These are phyloP conservation scores for Boletus bicolor DNA, from an alignment of 768 basidiomycete species.

Conservation along the genomic window DNA sequence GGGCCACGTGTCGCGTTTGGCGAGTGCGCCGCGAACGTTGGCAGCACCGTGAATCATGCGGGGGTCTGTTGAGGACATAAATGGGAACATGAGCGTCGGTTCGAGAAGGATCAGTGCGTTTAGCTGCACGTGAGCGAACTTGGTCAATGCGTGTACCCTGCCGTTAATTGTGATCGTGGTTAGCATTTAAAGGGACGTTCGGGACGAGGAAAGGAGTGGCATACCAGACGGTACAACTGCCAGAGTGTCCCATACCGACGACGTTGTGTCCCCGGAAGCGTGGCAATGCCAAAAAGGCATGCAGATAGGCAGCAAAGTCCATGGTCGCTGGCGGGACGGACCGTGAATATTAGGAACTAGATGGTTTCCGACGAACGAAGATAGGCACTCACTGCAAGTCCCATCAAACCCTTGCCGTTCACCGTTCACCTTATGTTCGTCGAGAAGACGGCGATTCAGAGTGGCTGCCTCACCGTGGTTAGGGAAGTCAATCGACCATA, in stretches of 20 bases:
- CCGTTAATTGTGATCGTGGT: not conserved
- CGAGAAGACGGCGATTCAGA: constrained; percentile 29
- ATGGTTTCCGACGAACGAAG: not conserved
- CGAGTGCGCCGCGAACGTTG: constrained; percentile 27
- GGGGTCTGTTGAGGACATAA: constrained; percentile 24
- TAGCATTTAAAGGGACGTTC: not conserved
- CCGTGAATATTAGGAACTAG: not conserved
- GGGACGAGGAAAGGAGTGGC: not conserved
- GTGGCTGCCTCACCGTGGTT: constrained; percentile 36
- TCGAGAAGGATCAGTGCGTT: constrained; percentile 26
- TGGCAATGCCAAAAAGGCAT: constrained; percentile 24
- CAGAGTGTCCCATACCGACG: constrained; percentile 29
- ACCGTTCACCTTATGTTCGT: constrained; percentile 19
- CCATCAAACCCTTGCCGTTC: constrained; percentile 3
- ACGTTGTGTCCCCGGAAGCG: constrained; percentile 22
- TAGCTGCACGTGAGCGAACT: constrained; percentile 9
- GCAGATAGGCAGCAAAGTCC: constrained; percentile 24
- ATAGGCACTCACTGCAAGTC: constrained; percentile 21
- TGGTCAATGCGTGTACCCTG: constrained; percentile 23
- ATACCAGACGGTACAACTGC: constrained; percentile 29
- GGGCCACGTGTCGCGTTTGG: constrained; percentile 27
- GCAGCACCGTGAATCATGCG: constrained; percentile 30
- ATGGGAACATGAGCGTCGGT: constrained; percentile 33
- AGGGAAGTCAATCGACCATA: constrained; percentile 36
- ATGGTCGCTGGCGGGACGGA: constrained; percentile 14